Evolutionary conservation across 208 protist genomes (phyloP), one percentile per base, ranked within the genome.

Genomic region (Wallacemonas rigidus): DNA sequence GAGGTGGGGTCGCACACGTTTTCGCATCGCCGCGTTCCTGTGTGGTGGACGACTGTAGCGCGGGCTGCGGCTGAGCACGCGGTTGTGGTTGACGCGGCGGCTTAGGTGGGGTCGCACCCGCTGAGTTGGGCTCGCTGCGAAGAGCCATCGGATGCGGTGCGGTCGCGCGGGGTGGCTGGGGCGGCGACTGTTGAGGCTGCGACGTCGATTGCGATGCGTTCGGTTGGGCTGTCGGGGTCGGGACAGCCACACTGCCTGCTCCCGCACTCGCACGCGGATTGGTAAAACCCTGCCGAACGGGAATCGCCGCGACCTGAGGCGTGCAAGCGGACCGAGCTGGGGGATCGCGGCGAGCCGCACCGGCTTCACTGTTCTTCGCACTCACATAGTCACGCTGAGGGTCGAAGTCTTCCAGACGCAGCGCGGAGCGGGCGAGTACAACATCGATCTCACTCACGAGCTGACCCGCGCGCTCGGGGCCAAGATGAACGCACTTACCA

Each of bases 391-490:
- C 64, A 17, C 60, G 60, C 15, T 17, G 43, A 8, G 60, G 60
- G 7, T 74, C 39, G 39, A 83, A 71, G 53, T 71, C 65, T 43
- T 69, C 58, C 38, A 84, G 68, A 45, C 67, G 74, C 50, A 84
- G 69, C 4, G 74, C 71, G 43, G 70, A 80, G 26, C 79, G 74
- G 5, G 68, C 71, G 38, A 84, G 56, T 56, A 84, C 75, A 17
- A 80, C 75, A 14, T 70, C 56, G 69, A 84, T 84, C 53, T 77
- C 75, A 6, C 67, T 51, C 62, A 84, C 65, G n/a, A 84, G 54
- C 57, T 80, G 56, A 12, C 57, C 44, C 41, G 69, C 63, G 26
- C 72, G 68, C 1, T 36, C 41, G 3, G 79, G 64, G 50, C 45
- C 53, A 12, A 84, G 39, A 56, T 82, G 70, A n/a, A 80, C 67